Percentiles rank a stretch among this genome's conserved stretches.
Conservation (phyloP, 164 flowering plant genomes). For the Macadamia tetraphylla region DNA sequence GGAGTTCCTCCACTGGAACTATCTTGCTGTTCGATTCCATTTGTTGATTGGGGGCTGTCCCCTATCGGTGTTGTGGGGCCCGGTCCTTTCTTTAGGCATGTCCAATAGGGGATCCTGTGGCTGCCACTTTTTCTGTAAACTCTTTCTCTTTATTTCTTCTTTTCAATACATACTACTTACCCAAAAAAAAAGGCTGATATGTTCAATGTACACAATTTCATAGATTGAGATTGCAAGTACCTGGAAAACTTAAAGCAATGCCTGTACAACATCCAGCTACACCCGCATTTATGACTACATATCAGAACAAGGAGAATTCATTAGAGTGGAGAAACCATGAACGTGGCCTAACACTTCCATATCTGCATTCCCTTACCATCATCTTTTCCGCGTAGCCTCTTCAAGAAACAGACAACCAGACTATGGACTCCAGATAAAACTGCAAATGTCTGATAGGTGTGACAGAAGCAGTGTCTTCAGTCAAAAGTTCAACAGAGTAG, state of each 20-base stretch:
- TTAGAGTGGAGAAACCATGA: not conserved
- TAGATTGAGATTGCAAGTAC: conserved; percentile 21
- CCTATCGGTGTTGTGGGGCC: not conserved
- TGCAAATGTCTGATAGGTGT: conserved; percentile 73
- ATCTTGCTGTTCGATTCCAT: no score
- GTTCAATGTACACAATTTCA: no score
- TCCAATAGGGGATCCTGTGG: no score
- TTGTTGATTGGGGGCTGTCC: no score
- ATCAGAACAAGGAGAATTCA: not conserved
- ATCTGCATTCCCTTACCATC: conserved; percentile 51
- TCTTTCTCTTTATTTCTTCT: no score
- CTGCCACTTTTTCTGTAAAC: no score
- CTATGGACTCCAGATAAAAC: conserved; percentile 93
- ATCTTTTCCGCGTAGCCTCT: conserved; percentile 87
- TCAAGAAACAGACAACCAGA: conserved; percentile 82
- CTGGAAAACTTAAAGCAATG: conserved; percentile 90
- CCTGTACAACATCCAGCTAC: conserved; percentile 99
- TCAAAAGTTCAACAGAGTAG: not conserved
- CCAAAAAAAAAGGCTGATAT: no score
- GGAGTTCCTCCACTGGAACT: no score
- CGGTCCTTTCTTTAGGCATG: no score
- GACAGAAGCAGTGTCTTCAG: not conserved
- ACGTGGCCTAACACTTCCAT: not conserved
- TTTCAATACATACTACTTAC: no score
- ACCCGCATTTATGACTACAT: conserved; percentile 77